Conservation (phyloP, 495 filamentous ascomycete species). For the Melanomma pulvis-pyrius region DNA sequence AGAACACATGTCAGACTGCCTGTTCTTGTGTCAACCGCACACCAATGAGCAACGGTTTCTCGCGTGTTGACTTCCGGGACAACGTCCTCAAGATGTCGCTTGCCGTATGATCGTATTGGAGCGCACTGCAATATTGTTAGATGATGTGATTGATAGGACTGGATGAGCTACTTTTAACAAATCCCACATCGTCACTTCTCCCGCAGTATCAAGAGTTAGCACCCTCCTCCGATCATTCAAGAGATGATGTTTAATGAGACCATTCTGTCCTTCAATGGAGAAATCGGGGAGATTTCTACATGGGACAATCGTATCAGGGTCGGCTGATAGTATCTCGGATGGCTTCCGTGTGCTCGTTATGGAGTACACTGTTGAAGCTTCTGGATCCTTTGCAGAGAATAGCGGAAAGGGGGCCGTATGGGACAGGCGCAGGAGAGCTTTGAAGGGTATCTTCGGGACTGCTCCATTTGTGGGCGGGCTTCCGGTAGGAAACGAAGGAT, state of each 20-base stretch:
- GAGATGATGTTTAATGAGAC: slow-evolving; percentile 88
- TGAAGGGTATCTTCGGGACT: slow-evolving; percentile 72
- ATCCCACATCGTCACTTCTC: slow-evolving; percentile 97
- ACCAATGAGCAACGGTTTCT: slow-evolving; percentile 93
- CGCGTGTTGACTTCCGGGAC: slow-evolving; percentile 82
- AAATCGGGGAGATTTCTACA: slow-evolving; percentile 69
- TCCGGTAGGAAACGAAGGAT: slow-evolving; percentile 33
- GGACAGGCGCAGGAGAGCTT: slow-evolving; percentile 75
- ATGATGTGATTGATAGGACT: neutral
- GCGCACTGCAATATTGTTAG: slow-evolving; percentile 61
- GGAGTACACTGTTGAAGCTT: slow-evolving; percentile 54
- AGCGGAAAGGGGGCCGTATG: slow-evolving; percentile 76
- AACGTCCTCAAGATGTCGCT: slow-evolving; percentile 90
- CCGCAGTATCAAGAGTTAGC: slow-evolving; percentile 89
- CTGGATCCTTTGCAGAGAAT: slow-evolving; percentile 52
- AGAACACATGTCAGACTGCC: slow-evolving; percentile 86
- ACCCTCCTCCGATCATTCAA: slow-evolving; percentile 89
- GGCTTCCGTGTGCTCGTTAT: slow-evolving; percentile 58
- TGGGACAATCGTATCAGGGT: slow-evolving; percentile 24
- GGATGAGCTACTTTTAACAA: slow-evolving; percentile 67
- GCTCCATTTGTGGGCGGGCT: slow-evolving; percentile 45
- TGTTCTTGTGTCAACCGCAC: slow-evolving; percentile 88
- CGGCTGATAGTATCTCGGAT: slow-evolving; percentile 34
- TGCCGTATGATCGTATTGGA: slow-evolving; percentile 84
- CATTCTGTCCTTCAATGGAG: slow-evolving; percentile 89